Conservation (phyloP, 176 grass and related monocot genomes). For the Themeda triandra region DNA sequence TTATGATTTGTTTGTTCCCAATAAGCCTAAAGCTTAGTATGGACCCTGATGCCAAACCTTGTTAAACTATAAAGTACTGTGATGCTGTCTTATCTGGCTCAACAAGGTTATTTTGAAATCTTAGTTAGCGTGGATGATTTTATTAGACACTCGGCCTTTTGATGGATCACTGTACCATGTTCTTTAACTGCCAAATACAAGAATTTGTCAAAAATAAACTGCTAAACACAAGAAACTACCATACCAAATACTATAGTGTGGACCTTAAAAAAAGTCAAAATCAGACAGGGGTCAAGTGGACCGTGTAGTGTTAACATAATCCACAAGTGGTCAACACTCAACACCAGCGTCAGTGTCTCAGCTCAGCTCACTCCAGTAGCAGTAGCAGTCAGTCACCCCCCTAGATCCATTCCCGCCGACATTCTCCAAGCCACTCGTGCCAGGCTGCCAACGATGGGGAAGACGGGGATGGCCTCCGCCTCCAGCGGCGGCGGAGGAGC, state of each 20-base stretch:
- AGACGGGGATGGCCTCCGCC: constrained; percentile 2
- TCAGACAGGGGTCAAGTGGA: not conserved
- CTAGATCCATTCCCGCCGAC: not conserved
- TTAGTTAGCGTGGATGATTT: not conserved
- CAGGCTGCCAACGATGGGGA: constrained; percentile 19
- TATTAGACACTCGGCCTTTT: not conserved
- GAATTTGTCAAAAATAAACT: too few species aligned
- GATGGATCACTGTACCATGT: not conserved
- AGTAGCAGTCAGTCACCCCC: not conserved
- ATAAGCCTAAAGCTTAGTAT: not conserved
- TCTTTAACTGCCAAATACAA: not conserved
- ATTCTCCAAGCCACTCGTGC: not conserved
- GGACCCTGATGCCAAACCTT: not conserved
- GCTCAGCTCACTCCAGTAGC: not conserved
- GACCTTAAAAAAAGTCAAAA: not conserved
- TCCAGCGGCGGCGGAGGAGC: not conserved
- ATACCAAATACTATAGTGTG: not conserved
- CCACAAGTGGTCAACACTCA: not conserved
- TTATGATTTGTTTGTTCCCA: not conserved
- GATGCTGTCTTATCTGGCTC: not conserved
- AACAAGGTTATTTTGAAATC: not conserved
- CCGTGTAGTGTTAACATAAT: not conserved
- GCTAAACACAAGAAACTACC: not conserved
- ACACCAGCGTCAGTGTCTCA: not conserved
- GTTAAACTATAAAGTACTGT: not conserved